Percentiles rank a stretch among this genome's conserved stretches.
phyloP scores from a whole-genome alignment of 1,139 yeast species.

The Geotrichum citri-aurantii region DNA sequence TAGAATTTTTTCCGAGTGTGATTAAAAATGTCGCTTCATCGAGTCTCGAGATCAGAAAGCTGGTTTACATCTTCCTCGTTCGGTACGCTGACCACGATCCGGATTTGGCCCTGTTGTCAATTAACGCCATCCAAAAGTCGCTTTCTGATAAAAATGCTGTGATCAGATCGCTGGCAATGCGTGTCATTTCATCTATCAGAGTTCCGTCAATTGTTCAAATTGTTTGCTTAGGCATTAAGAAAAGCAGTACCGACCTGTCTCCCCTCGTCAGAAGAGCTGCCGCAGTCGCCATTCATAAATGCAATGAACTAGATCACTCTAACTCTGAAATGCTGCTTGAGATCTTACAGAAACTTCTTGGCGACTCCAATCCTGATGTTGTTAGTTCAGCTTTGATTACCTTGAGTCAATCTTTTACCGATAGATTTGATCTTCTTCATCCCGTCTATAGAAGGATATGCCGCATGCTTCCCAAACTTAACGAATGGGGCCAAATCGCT shows the following conservation, averaged over 20 bases:
- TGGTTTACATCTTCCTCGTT: slow-evolving; percentile 72
- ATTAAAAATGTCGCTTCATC: slow-evolving; percentile 79
- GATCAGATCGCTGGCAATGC: slow-evolving; percentile 64
- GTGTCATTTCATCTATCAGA: slow-evolving; percentile 73
- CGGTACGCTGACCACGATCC: slow-evolving; percentile 82
- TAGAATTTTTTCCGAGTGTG: slow-evolving; percentile 75
- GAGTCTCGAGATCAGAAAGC: slow-evolving; percentile 61
- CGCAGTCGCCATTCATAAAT: slow-evolving; percentile 69
- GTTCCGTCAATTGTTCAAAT: slow-evolving; percentile 80
- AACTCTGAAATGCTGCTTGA: slow-evolving; percentile 45
- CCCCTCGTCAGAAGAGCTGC: slow-evolving; percentile 76
- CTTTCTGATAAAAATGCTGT: slow-evolving; percentile 64
- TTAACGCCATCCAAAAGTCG: slow-evolving; percentile 86
- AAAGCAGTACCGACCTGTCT: slow-evolving; percentile 64
- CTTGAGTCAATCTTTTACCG: slow-evolving; percentile 50
- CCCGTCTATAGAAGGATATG: slow-evolving; percentile 63
- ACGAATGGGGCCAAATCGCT: slow-evolving; percentile 68
- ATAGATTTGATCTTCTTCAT: slow-evolving; percentile 62
- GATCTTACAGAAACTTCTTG: slow-evolving; percentile 48
- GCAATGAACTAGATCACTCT: slow-evolving; percentile 44
- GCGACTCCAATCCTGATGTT: slow-evolving; percentile 62
- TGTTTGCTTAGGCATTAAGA: slow-evolving; percentile 63
- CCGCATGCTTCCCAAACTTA: slow-evolving; percentile 49
- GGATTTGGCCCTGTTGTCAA: slow-evolving; percentile 78
- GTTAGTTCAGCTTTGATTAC: slow-evolving; percentile 64